phyloP scores from a whole-genome alignment of 202 grass and related monocot species.

The Bolboschoenoplectus hybrid region DNA sequence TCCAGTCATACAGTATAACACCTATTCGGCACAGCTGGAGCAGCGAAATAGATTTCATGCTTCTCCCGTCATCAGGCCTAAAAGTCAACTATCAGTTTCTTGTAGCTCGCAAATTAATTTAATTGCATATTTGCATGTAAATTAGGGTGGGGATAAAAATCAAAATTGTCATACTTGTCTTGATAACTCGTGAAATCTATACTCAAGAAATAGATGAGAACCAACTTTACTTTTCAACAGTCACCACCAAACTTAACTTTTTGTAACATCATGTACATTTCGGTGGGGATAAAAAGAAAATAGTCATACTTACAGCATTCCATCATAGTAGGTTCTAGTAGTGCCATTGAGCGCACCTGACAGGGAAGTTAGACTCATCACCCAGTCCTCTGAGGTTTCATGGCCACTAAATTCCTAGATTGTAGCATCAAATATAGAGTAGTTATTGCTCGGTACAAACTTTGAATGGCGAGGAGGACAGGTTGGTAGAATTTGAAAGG shows the following conservation, averaged over 20 bases:
- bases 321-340: conserved; percentile 94
- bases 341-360: conserved; percentile 96
- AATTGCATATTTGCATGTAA: not conserved
- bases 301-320: conserved; percentile 78
- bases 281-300: not conserved
- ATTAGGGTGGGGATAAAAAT: not conserved
- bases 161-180: not conserved
- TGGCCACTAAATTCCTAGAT: conserved; percentile 80
- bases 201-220: not conserved
- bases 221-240: not conserved
- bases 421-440: conserved; percentile 35
- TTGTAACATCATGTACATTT: conserved; percentile 18
- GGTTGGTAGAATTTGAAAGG: conserved; percentile 3
- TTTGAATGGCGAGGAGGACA: conserved; percentile 1
- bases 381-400: conserved; percentile 91
- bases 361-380: conserved; percentile 93
- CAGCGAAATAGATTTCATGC: conserved; percentile 79
- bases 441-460: conserved; percentile 35
- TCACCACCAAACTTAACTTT: not conserved
- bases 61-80: conserved; percentile 83
- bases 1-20: conserved; percentile 91
- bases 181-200: not conserved
- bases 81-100: conserved; percentile 40
- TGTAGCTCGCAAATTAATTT: conserved; percentile 23
- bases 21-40: conserved; percentile 91